Conservation (phyloP, 148 eudicot species). For the Rhododendron ovatum region DNA sequence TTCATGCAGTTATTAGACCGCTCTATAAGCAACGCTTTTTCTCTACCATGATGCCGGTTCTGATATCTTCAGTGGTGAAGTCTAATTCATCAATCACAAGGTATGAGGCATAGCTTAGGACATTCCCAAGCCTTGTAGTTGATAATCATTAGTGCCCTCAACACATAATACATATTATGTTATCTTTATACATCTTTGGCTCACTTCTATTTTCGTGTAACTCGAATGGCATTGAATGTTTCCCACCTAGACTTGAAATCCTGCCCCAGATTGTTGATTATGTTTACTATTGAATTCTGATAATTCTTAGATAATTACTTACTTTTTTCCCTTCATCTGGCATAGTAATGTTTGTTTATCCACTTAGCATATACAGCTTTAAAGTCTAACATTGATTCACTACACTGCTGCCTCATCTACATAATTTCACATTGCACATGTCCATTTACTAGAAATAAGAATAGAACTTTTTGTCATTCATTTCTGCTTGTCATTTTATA, state of each 20-base stretch:
- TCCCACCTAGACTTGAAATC: not conserved
- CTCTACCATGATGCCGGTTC: slow-evolving; percentile 62
- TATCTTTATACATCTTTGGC: not conserved
- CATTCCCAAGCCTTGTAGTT: not conserved
- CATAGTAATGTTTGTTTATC: not conserved
- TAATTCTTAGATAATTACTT: not conserved
- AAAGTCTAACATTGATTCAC: not conserved
- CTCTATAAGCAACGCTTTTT: slow-evolving; percentile 93
- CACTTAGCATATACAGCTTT: not conserved
- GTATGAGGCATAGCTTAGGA: slow-evolving; percentile 24
- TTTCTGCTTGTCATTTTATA: not conserved
- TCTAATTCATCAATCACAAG: slow-evolving; percentile 41
- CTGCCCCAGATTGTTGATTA: not conserved
- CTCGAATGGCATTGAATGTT: not conserved
- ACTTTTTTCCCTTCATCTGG: not conserved
- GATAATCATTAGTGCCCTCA: not conserved
- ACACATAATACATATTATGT: not conserved
- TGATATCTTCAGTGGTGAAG: slow-evolving; percentile 44
- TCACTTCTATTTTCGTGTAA: not conserved
- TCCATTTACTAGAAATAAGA: not conserved
- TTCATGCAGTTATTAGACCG: slow-evolving; percentile 74
- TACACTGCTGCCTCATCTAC: not conserved
- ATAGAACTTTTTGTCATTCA: not conserved
- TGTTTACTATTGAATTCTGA: not conserved
- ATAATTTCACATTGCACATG: not conserved